Base-by-base conservation (phyloP, 2,329 filamentous ascomycete species). In the Penicillium nordicum region DNA sequence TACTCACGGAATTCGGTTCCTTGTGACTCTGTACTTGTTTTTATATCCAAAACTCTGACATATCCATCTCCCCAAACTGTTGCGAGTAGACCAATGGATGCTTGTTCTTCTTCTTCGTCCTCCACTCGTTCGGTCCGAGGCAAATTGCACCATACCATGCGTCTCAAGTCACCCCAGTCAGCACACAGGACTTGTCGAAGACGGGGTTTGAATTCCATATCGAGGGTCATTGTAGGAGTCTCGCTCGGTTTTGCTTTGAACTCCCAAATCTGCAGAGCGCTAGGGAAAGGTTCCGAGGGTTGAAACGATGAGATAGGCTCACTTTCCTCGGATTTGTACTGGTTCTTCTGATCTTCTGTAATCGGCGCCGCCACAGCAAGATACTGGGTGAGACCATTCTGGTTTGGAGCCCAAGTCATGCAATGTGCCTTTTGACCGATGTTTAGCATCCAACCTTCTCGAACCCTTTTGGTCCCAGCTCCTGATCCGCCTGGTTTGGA, bases 261-360 rank as follows among this genome's bases (percentile, higher is more conserved):
- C 6, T 78, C 73, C 84, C 84, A 87, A 7, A 87, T 79, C 59
- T 86, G 83, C 32, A 87, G 76, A 3, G 77, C 78, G 14, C 78
- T 76, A 16, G 79, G 76, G 58, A 78, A 79, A 16, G 77, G 71
- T 7, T 73, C 67, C 5, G 79, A 79, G 10, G 82, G 74, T 16
- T 74, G 74, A 64, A 84, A 85, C 5, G 82, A 77, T 18, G 80
- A 78, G 8, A 78, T 72, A 52, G 57, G 71, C 57, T 65, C 72
- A 62, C 60, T 73, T 42, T 60, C 67, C 51, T 60, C 67, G 40
- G 64, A 56, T n/a, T 63, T 58, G 40, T 71, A 65, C 16, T 59
- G 42, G 50, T 62, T 57, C 54, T 75, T 74, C 57, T 78, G 73
- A 30, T 70, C 65, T 11, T 72, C 65, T 9, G 70, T 67, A 23